A percentile compares a stretch with the other conserved stretches of the same genome.
phyloP scores from a whole-genome alignment of 1,139 yeast species.

The Suhomyces wounanorum region DNA sequence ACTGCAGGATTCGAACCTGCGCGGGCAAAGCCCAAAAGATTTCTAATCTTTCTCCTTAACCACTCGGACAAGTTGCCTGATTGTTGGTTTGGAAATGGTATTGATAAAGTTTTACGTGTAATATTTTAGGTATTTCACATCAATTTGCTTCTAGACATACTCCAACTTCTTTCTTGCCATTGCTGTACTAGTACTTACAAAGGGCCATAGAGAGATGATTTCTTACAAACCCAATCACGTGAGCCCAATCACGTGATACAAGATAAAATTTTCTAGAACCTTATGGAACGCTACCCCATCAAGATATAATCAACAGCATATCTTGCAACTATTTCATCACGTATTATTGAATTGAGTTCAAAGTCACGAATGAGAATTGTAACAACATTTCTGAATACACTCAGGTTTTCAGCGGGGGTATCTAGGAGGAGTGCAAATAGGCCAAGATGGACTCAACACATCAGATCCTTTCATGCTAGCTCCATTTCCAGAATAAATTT shows the following conservation, averaged over 20 bases:
- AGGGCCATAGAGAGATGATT: too few species aligned
- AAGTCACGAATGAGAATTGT: slow-evolving; percentile 13
- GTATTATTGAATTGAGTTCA: neutral
- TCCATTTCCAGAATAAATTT: slow-evolving; percentile 30
- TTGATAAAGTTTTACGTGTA: too few species aligned
- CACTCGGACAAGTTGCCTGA: slow-evolving; percentile 57
- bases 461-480: slow-evolving; percentile 32
- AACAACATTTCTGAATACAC: slow-evolving; percentile 7
- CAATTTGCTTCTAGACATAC: too few species aligned
- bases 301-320: neutral
- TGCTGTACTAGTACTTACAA: too few species aligned
- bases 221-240: too few species aligned
- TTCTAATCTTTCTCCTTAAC: slow-evolving; percentile 61
- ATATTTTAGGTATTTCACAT: too few species aligned
- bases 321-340: neutral
- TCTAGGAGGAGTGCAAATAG: slow-evolving; percentile 4
- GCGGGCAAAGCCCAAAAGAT: slow-evolving; percentile 62
- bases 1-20: slow-evolving; percentile 63
- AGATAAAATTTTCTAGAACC: slow-evolving; percentile 14
- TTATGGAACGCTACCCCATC: slow-evolving; percentile 5
- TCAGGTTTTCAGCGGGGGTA: slow-evolving; percentile 6
- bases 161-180: too few species aligned
- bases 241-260: neutral
- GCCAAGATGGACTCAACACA: slow-evolving; percentile 2
- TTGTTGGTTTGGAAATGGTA: neutral